Evolutionary conservation across 2,329 filamentous ascomycete species (phyloP).

Genomic region (Aureobasidium sp.): DNA sequence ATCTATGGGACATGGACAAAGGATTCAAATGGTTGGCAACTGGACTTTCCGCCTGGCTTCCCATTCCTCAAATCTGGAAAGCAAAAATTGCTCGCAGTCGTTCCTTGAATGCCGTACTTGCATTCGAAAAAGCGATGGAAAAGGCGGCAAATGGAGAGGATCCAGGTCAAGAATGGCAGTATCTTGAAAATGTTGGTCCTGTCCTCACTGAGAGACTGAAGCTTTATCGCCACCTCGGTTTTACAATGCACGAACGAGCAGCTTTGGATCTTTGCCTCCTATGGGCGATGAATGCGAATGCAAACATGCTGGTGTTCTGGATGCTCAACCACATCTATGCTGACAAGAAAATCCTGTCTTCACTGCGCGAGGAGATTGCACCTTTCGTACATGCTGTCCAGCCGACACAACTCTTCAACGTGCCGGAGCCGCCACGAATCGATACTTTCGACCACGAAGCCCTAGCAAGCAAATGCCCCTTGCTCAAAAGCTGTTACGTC

Average conservation of each 20-base stretch:
- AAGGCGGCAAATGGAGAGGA: constrained; percentile 22
- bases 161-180: constrained; percentile 25
- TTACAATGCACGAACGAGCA: constrained; percentile 25
- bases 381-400: constrained; percentile 23
- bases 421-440: constrained; percentile 26
- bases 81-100: constrained; percentile 34
- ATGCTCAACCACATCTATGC: constrained; percentile 29
- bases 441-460: constrained; percentile 26
- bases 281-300: constrained; percentile 48
- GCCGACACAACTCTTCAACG: constrained; percentile 23
- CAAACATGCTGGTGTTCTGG: constrained; percentile 38
- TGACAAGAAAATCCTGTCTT: constrained; percentile 22
- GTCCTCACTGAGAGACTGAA: constrained; percentile 24
- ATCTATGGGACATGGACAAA: constrained; percentile 48
- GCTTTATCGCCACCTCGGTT: constrained; percentile 24
- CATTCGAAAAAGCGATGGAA: constrained; percentile 26
- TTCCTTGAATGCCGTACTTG: constrained; percentile 19
- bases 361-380: constrained; percentile 27
- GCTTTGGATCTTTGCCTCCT: constrained; percentile 40
- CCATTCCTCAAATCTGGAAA: constrained; percentile 41
- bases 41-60: constrained; percentile 48
- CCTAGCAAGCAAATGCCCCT: constrained; percentile 24
- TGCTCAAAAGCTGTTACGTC: constrained; percentile 31
- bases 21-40: constrained; percentile 46
- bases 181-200: constrained; percentile 24